phyloP scores from a whole-genome alignment of 495 filamentous ascomycete genomes.

The Penicillium goetzii region DNA sequence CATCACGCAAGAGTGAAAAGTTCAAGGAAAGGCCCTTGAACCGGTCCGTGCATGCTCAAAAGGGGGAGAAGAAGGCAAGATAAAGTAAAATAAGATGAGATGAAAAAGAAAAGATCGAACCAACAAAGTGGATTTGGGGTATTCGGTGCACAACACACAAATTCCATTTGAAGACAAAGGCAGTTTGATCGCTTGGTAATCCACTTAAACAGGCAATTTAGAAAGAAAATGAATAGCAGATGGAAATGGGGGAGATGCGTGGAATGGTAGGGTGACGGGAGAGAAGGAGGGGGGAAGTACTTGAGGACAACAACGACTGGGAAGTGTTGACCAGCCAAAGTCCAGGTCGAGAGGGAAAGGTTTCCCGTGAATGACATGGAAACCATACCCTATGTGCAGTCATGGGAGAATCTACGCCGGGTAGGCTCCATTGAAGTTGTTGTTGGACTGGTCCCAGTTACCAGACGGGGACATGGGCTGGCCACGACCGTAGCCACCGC shows the following conservation, averaged over 20 bases:
- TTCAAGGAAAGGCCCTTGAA: conserved; percentile 39
- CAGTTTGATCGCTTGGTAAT: conserved; percentile 51
- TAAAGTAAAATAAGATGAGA: conserved; percentile 13
- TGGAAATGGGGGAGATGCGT: conserved; percentile 16
- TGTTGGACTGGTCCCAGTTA: conserved; percentile 65
- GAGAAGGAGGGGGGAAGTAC: conserved; percentile 13
- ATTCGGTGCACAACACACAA: conserved; percentile 54
- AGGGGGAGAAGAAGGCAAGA: neutral
- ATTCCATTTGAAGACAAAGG: conserved; percentile 51
- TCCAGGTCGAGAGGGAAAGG: neutral
- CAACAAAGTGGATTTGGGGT: conserved; percentile 53
- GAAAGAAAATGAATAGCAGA: conserved; percentile 29
- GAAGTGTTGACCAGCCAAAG: neutral
- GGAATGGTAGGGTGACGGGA: conserved; percentile 13
- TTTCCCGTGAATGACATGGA: neutral
- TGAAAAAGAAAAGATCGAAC: conserved; percentile 37
- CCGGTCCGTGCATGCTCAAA: conserved; percentile 39
- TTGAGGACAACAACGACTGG: neutral
- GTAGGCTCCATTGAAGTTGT: conserved; percentile 59
- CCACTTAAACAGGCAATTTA: conserved; percentile 41
- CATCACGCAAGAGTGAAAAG: conserved; percentile 42
- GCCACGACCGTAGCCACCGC: conserved; percentile 82
- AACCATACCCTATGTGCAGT: conserved; percentile 5
- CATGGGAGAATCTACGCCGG: conserved; percentile 45
- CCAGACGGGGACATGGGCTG: conserved; percentile 73